Conservation (phyloP, 805 yeast species). For the Yamadazyma paraphyllophila region DNA sequence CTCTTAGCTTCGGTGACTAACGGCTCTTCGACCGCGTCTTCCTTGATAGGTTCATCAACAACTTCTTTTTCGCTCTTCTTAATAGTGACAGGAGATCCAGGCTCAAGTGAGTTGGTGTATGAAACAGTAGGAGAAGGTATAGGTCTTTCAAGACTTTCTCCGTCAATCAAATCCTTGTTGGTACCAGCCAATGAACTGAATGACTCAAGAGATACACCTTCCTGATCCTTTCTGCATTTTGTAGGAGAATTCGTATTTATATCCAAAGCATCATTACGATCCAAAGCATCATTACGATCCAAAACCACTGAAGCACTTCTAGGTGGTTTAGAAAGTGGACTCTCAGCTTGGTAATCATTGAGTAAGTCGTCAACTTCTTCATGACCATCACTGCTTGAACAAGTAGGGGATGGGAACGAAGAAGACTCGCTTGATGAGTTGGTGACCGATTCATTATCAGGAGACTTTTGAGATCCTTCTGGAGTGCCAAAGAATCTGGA, state of each 20-base stretch:
- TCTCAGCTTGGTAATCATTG: constrained; percentile 13
- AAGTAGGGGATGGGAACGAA: constrained; percentile 12
- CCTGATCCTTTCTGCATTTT: not conserved
- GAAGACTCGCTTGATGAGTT: constrained; percentile 4
- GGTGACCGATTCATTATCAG: constrained; percentile 5
- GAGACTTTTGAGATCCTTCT: not conserved
- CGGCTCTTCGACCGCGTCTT: not conserved
- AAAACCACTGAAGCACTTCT: not conserved
- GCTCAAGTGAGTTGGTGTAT: not conserved
- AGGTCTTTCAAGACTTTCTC: not conserved
- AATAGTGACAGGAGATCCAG: not conserved
- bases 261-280: not conserved
- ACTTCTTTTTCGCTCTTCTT: not conserved
- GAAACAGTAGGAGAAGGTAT: not conserved
- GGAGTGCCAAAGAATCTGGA: not conserved
- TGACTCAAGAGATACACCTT: not conserved
- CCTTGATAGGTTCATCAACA: not conserved
- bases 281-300: not conserved
- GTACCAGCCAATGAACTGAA: constrained; percentile 8
- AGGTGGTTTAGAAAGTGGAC: constrained; percentile 11
- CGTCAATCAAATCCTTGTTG: constrained; percentile 5
- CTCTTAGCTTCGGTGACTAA: too few relatives aligned
- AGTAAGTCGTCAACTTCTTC: constrained; percentile 14
- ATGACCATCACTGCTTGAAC: not conserved
- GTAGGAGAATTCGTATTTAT: not conserved